These are phyloP conservation scores for Eucalyptus lansdowneana DNA, from an alignment of 345 rosid species.

Conservation along the genomic window DNA sequence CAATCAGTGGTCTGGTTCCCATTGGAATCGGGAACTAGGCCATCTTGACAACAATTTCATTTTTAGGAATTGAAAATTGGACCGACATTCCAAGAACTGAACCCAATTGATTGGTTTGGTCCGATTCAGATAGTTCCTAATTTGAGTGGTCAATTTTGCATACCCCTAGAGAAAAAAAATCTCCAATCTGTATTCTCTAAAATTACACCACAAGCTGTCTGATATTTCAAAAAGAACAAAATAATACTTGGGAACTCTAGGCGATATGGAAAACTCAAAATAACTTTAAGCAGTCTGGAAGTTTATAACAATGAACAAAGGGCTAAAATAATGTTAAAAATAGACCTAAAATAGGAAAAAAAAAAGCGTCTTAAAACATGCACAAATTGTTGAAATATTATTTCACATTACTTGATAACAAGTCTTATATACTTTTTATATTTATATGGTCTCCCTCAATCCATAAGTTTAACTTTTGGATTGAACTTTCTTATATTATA, in stretches of 20 bases:
- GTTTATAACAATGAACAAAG: background rate
- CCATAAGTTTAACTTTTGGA: background rate
- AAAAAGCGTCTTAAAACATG: background rate
- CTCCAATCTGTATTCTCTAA: background rate
- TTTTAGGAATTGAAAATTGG: no score
- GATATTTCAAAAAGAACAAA: background rate
- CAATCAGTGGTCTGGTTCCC: rapidly evolving
- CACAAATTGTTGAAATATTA: background rate
- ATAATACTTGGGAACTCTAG: background rate
- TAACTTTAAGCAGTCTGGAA: background rate
- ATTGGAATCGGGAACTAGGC: rapidly evolving
- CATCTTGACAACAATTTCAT: no score
- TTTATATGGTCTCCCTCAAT: rapidly evolving
- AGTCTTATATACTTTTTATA: no score
- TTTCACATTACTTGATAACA: background rate
- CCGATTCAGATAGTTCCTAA: rapidly evolving
- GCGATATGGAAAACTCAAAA: background rate
- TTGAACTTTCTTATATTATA: no score
- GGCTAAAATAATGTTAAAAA: background rate
- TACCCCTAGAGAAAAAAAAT: background rate
- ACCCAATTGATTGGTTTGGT: rapidly evolving
- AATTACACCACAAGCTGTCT: rapidly evolving
- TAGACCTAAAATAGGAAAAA: background rate
- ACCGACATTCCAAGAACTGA: rapidly evolving
- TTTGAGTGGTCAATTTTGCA: background rate